phyloP scores from a whole-genome alignment of 73 alveolate genomes.

The Uronychia setigera region DNA sequence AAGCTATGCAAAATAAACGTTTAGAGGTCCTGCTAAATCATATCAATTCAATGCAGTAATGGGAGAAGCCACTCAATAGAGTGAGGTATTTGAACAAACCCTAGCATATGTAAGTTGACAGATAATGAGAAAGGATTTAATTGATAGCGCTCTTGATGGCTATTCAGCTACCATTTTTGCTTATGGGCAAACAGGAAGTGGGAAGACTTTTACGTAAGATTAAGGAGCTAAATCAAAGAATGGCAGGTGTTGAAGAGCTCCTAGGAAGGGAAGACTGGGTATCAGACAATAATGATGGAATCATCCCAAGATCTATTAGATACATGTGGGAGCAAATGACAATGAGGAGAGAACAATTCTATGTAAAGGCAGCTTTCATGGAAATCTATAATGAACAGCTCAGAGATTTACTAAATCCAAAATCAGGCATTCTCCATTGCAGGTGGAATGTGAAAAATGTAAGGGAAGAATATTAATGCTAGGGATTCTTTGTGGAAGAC shows the following conservation, averaged over 20 bases:
- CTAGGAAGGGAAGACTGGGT: slow-evolving; percentile 88
- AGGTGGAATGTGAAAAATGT: slow-evolving; percentile 96
- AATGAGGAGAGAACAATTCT: slow-evolving; percentile 84
- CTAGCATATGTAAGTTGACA: slow-evolving; percentile 19
- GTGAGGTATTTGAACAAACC: slow-evolving; percentile 88
- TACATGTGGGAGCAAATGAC: slow-evolving; percentile 92
- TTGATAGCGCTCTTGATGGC: slow-evolving; percentile 96
- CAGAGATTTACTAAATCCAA: slow-evolving; percentile 92
- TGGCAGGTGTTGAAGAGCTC: slow-evolving; percentile 91
- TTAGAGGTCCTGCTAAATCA: slow-evolving; percentile 59
- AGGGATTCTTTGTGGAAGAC: slow-evolving; percentile 98
- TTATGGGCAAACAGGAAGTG: slow-evolving; percentile 98
- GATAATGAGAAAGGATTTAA: slow-evolving; percentile 58
- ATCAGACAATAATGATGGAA: slow-evolving; percentile 92
- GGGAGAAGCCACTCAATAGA: slow-evolving; percentile 85
- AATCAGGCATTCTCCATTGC: slow-evolving; percentile 82
- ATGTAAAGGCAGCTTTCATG: slow-evolving; percentile 92
- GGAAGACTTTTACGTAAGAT: slow-evolving; percentile 94
- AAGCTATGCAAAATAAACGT: neutral
- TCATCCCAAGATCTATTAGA: slow-evolving; percentile 90
- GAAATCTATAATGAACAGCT: slow-evolving; percentile 95
- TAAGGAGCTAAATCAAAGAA: slow-evolving; percentile 79
- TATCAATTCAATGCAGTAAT: slow-evolving; percentile 93
- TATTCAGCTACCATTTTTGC: slow-evolving; percentile 97
- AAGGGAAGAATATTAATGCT: neutral